These are phyloP conservation scores for Apiospora koreana DNA, from an alignment of 2,329 filamentous ascomycete genomes.

Conservation along the genomic window DNA sequence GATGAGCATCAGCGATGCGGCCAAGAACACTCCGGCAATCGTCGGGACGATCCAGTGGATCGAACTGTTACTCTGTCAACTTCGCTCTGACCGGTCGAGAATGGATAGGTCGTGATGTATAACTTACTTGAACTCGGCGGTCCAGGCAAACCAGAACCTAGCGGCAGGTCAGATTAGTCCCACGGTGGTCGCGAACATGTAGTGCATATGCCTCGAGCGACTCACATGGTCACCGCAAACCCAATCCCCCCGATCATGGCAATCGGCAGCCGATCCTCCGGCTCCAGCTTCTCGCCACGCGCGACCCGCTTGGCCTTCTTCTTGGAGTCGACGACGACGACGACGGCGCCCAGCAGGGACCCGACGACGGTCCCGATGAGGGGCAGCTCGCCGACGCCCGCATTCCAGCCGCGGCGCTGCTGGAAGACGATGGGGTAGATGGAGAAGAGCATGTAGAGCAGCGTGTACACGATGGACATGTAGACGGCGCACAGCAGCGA, in stretches of 20 bases:
- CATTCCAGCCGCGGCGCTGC: conserved; percentile 53
- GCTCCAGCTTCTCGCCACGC: conserved; percentile 38
- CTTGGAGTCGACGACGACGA: conserved; percentile 42
- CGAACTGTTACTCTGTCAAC: background rate
- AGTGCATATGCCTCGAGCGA: background rate
- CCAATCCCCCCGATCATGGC: conserved; percentile 52
- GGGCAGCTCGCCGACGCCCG: conserved; percentile 52
- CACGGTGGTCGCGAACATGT: background rate
- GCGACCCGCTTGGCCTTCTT: conserved; percentile 39
- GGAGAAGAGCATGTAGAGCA: conserved; percentile 59
- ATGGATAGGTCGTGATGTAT: too few species aligned
- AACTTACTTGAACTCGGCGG: conserved; percentile 48
- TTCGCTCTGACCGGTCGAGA: background rate
- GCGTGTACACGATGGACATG: conserved; percentile 52
- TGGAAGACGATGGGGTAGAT: conserved; percentile 59
- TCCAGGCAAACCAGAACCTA: conserved; percentile 31
- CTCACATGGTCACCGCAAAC: conserved; percentile 28
- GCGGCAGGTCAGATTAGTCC: background rate
- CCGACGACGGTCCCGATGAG: conserved; percentile 53
- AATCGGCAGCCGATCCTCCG: conserved; percentile 59
- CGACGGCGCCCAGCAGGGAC: conserved; percentile 42
- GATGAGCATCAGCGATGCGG: conserved; percentile 40
- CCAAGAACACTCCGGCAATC: background rate
- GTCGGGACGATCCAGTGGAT: conserved; percentile 30
- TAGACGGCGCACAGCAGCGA: conserved; percentile 54